phyloP scores from a whole-genome alignment of 257 asterid genomes.

The Ilex aquifolium region DNA sequence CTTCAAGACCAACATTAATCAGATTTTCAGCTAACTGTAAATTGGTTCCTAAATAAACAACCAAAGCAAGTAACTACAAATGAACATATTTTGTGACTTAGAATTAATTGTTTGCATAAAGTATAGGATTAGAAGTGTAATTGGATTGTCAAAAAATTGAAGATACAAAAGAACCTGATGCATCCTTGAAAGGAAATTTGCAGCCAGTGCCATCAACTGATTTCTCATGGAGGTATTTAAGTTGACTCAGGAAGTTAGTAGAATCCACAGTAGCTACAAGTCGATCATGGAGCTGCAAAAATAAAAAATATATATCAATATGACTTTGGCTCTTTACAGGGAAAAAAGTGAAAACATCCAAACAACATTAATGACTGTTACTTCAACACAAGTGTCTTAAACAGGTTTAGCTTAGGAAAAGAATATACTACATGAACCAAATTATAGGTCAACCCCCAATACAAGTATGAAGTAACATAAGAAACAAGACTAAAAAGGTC shows the following conservation, averaged over 20 bases:
- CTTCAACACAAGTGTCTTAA: neutral
- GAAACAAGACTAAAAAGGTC: neutral
- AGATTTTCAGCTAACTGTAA: conserved; percentile 57
- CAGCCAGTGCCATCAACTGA: conserved; percentile 16
- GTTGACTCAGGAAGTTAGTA: conserved; percentile 48
- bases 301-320: neutral
- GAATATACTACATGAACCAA: too few species aligned
- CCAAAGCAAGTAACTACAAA: neutral
- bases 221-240: conserved; percentile 38
- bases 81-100: too few species aligned
- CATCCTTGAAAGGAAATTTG: conserved; percentile 60
- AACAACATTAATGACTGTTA: neutral
- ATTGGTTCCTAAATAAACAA: conserved; percentile 34
- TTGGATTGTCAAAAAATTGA: neutral
- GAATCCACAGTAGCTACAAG: conserved; percentile 56
- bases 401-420: neutral
- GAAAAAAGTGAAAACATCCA: neutral
- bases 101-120: neutral
- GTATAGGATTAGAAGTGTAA: neutral
- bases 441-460: neutral
- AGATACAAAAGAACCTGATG: conserved; percentile 43
- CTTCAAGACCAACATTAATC: conserved; percentile 55
- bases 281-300: conserved; percentile 64
- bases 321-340: neutral
- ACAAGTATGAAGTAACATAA: neutral